Percentiles rank a stretch among this genome's conserved stretches.
These are phyloP conservation scores for Inonotus obliquus DNA, from an alignment of 1,284 basidiomycete species.

Conservation along the genomic window DNA sequence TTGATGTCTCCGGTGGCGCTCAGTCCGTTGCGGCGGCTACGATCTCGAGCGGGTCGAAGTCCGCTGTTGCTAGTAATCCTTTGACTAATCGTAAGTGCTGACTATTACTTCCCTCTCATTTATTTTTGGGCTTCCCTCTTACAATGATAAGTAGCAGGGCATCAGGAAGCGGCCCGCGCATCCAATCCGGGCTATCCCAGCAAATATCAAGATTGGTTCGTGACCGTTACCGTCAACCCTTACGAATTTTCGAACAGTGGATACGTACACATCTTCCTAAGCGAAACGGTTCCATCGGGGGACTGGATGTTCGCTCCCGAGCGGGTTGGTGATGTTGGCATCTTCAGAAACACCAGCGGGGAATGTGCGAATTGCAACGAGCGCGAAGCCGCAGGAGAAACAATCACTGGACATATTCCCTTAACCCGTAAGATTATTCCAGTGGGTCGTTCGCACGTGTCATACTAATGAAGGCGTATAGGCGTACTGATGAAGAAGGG, in stretches of 20 bases:
- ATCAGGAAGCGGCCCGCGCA: background rate
- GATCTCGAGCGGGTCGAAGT: background rate
- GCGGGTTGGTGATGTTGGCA: background rate
- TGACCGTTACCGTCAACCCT: background rate
- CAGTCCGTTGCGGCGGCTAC: background rate
- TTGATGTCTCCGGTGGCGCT: background rate
- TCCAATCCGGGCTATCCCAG: background rate
- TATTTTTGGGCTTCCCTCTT: background rate
- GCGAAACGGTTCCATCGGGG: background rate
- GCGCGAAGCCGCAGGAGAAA: background rate
- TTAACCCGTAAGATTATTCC: background rate
- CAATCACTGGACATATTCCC: background rate
- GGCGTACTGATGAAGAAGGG: background rate
- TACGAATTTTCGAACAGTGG: background rate
- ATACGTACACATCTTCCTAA: background rate
- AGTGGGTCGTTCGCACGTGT: background rate
- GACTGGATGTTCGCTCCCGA: slow-evolving; percentile 1
- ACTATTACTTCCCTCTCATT: background rate
- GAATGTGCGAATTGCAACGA: slow-evolving; percentile 1
- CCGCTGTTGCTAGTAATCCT: background rate
- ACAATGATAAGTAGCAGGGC: background rate
- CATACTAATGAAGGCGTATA: background rate
- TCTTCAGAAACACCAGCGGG: slow-evolving; percentile 5
- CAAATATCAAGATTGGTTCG: background rate
- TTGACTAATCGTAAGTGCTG: background rate